Base-by-base conservation (phyloP, 805 yeast genomes). In the Candida nanaspora region DNA sequence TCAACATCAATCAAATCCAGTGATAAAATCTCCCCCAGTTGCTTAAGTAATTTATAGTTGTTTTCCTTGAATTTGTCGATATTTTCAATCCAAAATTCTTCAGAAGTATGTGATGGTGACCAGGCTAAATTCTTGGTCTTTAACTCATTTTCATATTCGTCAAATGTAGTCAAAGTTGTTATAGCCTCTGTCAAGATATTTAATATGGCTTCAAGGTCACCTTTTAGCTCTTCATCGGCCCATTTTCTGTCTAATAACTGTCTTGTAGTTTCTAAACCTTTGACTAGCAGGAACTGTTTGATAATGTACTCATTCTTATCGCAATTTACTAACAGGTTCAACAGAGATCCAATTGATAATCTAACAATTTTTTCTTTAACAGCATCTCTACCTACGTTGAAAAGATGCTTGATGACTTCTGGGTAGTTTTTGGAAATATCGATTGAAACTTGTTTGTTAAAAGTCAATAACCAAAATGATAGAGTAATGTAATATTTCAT, bases 301-400 rank as follows among this genome's bases (percentile, higher is more conserved):
- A 86, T 68, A 34, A 74, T 69, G 21, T 46, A 45, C 62, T 70
- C 58, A 67, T 65, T 69, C 49, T 59, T 67, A 37, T 56, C 55
- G 51, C 64, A 49, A 51, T 53, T 51, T 7, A 65, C 56, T 38
- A 81, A 66, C 38, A 83, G 68, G 54, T 84, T 84, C 52, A 77
- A 65, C 48, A 89, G 66, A 32, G 83, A 77, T 1, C 94, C 80
- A 22, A 88, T 70, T n/a, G 93, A 72, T 34, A 93, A 69, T 57
- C 98, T 74, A 26, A 87, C 84, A 41, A 93, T 78, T 67, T 93
- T 93, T 64, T 89, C 95, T 68, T 93, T 93, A 49, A 91, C 85
- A 2, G 96, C 86, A 43, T 78, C 77, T 56, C 83, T 85, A 23
- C 88, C 77, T 37, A 86, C 69, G 31, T 63, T 62, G 46, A 75